Evolutionary conservation across 495 filamentous ascomycete species (phyloP), one percentile per base, ranked within the genome.

Genomic region (Penicillium simplicissimum): DNA sequence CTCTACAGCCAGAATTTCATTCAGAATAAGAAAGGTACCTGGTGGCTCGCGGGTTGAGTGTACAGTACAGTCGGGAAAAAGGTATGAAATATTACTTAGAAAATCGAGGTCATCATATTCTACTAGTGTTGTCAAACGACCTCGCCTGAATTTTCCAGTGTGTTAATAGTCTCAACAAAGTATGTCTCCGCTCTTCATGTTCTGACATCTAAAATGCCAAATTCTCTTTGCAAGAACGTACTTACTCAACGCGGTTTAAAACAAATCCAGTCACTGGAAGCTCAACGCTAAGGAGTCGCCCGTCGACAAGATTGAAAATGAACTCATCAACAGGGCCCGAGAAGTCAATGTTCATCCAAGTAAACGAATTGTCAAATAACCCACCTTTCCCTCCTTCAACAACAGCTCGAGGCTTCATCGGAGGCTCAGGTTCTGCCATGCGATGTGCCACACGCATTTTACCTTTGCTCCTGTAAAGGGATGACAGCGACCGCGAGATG

Each of bases 381-480:
- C 62, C 62, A 8, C 62, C 62, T 8, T 59, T 43, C 2, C 57
- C 62, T 36, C 62, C 62, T 31, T 64, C 62, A n/a, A 64, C 52
- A 19, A 40, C 62, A 37, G 57, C 62, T 40, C 62, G 57, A 37
- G 62, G 52, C 6, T 56, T 38, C 1, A 63, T 15, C 9, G 51
- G 51, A 11, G n/a, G 28, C 9, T 21, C 52, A 0, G 51, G 51
- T 31, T 53, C 31, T 53, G n/a, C 51, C 28, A 53, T 53, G 8
- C 51, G 51, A 11, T 53, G 51, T 8, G 51, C 51, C 28, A 53
- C 28, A 35, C 51, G 34, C 28, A 53, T 23, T 28, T 53, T 17
- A 11, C 51, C 51, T 6, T 34, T 21, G 7, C 28, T 34, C 31
- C 23, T 53, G 31, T 53, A 53, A 7, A 53, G 51, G 3, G 51